phyloP scores from a whole-genome alignment of 208 protist genomes.

The Leishmania turanica region DNA sequence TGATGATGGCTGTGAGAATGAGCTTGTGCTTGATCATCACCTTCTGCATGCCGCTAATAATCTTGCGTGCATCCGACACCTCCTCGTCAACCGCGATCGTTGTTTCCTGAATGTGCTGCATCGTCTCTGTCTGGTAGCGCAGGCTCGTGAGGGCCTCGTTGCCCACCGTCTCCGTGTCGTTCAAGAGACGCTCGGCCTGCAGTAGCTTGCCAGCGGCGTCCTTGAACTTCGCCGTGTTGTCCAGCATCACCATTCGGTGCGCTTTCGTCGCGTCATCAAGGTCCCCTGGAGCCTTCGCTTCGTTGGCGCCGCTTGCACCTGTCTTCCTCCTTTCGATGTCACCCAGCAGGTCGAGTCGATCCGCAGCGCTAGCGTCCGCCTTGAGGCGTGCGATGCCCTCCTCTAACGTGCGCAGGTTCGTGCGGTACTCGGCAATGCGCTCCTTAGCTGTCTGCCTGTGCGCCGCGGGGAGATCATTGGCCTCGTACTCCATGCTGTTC shows the following conservation, averaged over 20 bases:
- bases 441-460: constrained; percentile 47
- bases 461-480: constrained; percentile 51
- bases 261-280: constrained; percentile 53
- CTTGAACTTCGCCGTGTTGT: constrained; percentile 73
- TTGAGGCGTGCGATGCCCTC: constrained; percentile 43
- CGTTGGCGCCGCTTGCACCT: not conserved
- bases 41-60: constrained; percentile 66
- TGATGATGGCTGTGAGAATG: constrained; percentile 59
- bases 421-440: constrained; percentile 48
- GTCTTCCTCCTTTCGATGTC: constrained; percentile 11
- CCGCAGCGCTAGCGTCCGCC: constrained; percentile 50
- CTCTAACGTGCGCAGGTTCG: constrained; percentile 39
- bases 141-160: constrained; percentile 59
- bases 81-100: constrained; percentile 76
- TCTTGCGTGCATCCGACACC: constrained; percentile 65
- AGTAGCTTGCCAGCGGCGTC: constrained; percentile 54
- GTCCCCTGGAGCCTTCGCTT: not conserved
- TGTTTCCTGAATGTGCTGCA: constrained; percentile 68
- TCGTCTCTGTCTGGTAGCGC: constrained; percentile 67
- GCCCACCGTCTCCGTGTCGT: constrained; percentile 66
- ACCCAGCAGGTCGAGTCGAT: constrained; percentile 58
- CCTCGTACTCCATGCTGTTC: constrained; percentile 81
- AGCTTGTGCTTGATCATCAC: constrained; percentile 82
- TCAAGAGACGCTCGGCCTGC: constrained; percentile 69
- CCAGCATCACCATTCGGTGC: constrained; percentile 69